Evolutionary conservation across 371 early-diverging fungal genomes (phyloP).

Genomic region (Blyttiomyces sp.): DNA sequence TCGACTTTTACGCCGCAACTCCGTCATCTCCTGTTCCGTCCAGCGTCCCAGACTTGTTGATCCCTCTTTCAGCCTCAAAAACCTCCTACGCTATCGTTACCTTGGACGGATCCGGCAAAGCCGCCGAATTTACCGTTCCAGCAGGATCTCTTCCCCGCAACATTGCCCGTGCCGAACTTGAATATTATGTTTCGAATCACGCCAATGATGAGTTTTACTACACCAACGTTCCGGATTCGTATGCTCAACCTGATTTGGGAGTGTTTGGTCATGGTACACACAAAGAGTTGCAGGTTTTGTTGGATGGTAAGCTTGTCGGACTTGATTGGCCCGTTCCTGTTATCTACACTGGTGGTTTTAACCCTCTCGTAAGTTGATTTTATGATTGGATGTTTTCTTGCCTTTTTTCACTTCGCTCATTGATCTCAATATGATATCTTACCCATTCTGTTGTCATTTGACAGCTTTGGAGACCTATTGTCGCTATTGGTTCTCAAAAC

Average conservation of each 20-base stretch:
- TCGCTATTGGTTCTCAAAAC: background rate
- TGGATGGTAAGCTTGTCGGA: conserved; percentile 24
- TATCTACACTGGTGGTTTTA: conserved; percentile 34
- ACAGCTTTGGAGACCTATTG: background rate
- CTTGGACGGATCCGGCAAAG: conserved; percentile 1
- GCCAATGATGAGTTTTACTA: conserved; percentile 31
- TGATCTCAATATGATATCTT: too few species aligned
- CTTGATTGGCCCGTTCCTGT: conserved; percentile 26
- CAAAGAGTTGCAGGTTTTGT: conserved; percentile 28
- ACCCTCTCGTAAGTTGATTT: conserved; percentile 16
- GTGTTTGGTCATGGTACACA: conserved; percentile 24
- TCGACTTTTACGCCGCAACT: conserved; percentile 11
- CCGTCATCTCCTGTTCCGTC: background rate
- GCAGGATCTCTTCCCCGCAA: conserved; percentile 12
- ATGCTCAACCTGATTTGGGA: conserved; percentile 21
- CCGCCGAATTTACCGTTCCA: conserved; percentile 6
- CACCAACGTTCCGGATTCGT: conserved; percentile 28
- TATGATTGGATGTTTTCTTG: background rate
- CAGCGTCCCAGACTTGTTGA: conserved; percentile 16
- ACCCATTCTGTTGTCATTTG: background rate
- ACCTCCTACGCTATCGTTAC: background rate
- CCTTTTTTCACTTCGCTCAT: background rate
- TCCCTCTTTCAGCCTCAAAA: conserved; percentile 9
- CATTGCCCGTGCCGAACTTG: conserved; percentile 20
- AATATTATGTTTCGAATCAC: conserved; percentile 27